A percentile compares a stretch with the other conserved stretches of the same genome.
phyloP scores from a whole-genome alignment of 768 basidiomycete species.

The Cyclocybe aegerita region DNA sequence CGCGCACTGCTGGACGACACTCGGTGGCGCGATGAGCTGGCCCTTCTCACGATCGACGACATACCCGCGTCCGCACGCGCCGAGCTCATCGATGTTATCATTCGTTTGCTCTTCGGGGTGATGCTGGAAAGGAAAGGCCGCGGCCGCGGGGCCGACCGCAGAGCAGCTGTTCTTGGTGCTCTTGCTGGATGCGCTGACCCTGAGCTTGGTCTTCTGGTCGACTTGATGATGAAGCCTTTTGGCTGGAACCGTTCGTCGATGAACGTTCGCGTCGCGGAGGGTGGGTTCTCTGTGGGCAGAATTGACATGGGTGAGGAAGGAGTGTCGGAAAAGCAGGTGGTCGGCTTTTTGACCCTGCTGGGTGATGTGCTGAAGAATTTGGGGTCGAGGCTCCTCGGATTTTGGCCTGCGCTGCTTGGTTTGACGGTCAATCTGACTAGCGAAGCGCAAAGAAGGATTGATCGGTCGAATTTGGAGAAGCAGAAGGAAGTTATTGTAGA shows the following conservation, averaged over 20 bases:
- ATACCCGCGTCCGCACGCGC: slow-evolving; percentile 55
- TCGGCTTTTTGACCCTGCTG: slow-evolving; percentile 83
- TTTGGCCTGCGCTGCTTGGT: slow-evolving; percentile 78
- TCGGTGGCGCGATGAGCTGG: slow-evolving; percentile 86
- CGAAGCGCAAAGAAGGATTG: slow-evolving; percentile 61
- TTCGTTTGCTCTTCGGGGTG: slow-evolving; percentile 82
- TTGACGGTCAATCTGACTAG: slow-evolving; percentile 65
- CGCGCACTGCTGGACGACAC: slow-evolving; percentile 77
- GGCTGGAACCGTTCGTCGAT: slow-evolving; percentile 27
- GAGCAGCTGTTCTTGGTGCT: slow-evolving; percentile 72
- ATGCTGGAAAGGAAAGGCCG: slow-evolving; percentile 82
- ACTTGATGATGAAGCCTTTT: slow-evolving; percentile 85
- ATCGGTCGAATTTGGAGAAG: slow-evolving; percentile 27
- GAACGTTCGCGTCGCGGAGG: slow-evolving; percentile 15
- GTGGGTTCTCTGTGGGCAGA: slow-evolving; percentile 5
- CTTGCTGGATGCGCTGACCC: slow-evolving; percentile 68
- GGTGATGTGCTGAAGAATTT: slow-evolving; percentile 83
- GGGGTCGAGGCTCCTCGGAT: slow-evolving; percentile 62
- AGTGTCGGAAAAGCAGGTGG: slow-evolving; percentile 63
- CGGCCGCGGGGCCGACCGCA: slow-evolving; percentile 62
- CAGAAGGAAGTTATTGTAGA: slow-evolving; percentile 28
- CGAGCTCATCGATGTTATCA: slow-evolving; percentile 67
- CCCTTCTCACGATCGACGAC: slow-evolving; percentile 61
- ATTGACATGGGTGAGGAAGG: slow-evolving; percentile 8
- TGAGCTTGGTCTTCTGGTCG: slow-evolving; percentile 77